Conservation (phyloP, 192 early-diverging fungal species). For the Linnemannia schmuckeri region DNA sequence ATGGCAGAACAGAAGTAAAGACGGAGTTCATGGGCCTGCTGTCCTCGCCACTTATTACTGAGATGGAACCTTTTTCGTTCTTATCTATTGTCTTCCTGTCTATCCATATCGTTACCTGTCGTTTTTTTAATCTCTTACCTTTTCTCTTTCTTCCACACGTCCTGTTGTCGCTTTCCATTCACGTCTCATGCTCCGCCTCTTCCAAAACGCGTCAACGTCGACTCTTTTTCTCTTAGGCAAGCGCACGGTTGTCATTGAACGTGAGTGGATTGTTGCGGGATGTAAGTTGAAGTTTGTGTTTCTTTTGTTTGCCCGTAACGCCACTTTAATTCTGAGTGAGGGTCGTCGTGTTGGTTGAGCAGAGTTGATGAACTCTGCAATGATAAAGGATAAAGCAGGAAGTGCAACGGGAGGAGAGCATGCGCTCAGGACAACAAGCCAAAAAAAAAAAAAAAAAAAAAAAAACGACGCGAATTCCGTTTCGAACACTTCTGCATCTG, state of each 20-base stretch:
- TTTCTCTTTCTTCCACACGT: not conserved
- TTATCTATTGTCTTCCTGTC: not conserved
- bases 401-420: not conserved
- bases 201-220: not conserved
- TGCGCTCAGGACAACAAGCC: slow-evolving; percentile 1
- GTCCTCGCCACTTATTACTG: not conserved
- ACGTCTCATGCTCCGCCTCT: not conserved
- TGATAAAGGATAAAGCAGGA: not conserved
- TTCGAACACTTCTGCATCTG: not conserved
- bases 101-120: not conserved
- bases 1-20: too few species aligned
- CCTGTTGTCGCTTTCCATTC: not conserved
- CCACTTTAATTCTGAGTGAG: not conserved
- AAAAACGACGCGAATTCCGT: not conserved
- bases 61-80: not conserved
- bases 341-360: not conserved
- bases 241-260: slow-evolving; percentile 22
- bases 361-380: too few species aligned
- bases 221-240: slow-evolving; percentile 21
- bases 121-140: not conserved
- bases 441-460: not conserved
- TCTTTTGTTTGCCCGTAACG: not conserved
- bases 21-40: not conserved
- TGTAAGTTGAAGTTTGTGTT: slow-evolving; percentile 15
- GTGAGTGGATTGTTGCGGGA: slow-evolving; percentile 27